A percentile compares a stretch with the other conserved stretches of the same genome.
phyloP scores from a whole-genome alignment of 2,329 filamentous ascomycete genomes.

The Penicillium digitatum region DNA sequence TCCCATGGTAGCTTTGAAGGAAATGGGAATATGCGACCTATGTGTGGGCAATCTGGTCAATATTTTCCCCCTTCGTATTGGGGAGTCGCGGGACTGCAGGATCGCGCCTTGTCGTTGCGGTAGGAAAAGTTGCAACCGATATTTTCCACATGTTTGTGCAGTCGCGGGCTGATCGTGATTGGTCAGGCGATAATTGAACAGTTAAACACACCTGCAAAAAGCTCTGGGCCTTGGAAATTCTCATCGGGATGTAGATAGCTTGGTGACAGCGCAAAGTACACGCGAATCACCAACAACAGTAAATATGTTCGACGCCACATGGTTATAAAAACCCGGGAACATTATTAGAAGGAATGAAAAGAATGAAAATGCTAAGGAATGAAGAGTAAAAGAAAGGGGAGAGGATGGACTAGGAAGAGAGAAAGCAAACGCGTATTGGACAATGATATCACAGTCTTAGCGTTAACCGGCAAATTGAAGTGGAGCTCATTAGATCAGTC shows the following conservation, averaged over 20 bases:
- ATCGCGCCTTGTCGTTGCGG: background rate
- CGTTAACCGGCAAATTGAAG: background rate
- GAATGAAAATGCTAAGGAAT: constrained; percentile 2
- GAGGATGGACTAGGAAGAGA: constrained; percentile 4
- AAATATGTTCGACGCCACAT: constrained; percentile 95
- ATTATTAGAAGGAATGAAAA: constrained; percentile 15
- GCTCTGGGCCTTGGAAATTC: constrained; percentile 97
- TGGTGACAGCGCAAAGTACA: constrained; percentile 90
- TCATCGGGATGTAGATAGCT: constrained; percentile 98
- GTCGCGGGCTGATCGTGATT: background rate
- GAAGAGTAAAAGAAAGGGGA: constrained; percentile 3
- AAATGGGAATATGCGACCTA: constrained; percentile 89
- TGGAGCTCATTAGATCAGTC: background rate
- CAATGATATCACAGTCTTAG: constrained; percentile 24
- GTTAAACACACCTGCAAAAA: constrained; percentile 75
- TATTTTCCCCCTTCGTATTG: constrained; percentile 4
- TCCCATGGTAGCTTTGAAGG: constrained; percentile 92
- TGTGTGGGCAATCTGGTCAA: constrained; percentile 4
- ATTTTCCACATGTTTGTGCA: background rate
- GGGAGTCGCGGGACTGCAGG: constrained; percentile 2
- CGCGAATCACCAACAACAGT: constrained; percentile 74
- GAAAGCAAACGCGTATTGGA: constrained; percentile 18
- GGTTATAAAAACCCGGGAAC: constrained; percentile 20
- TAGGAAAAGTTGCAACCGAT: background rate
- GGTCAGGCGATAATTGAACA: background rate